These are phyloP conservation scores for Pittosporum tobira DNA, from an alignment of 129 eudicot genomes.

Conservation along the genomic window DNA sequence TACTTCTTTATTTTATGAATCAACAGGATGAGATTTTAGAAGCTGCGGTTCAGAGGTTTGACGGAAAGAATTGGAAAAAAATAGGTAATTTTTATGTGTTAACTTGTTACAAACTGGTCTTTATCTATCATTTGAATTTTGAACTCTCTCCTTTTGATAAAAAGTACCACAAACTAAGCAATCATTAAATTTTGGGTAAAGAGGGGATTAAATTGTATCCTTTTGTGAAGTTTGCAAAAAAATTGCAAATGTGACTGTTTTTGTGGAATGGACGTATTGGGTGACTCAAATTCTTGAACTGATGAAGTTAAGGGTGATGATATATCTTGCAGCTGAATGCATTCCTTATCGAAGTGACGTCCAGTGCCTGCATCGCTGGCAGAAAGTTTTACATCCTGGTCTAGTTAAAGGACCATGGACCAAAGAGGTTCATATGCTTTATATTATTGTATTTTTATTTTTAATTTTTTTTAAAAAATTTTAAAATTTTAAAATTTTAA, in stretches of 20 bases:
- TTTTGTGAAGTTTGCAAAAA: no score
- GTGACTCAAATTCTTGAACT: neutral
- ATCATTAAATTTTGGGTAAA: no score
- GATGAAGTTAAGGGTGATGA: neutral
- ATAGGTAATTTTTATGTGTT: conserved; percentile 29
- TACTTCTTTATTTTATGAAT: neutral
- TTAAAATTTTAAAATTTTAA: no score
- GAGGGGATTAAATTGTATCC: no score
- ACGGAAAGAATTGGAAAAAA: conserved; percentile 44
- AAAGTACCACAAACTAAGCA: no score
- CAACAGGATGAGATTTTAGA: conserved; percentile 34
- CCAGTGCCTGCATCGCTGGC: conserved; percentile 72
- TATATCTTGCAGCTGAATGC: conserved; percentile 42
- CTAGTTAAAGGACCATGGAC: conserved; percentile 62
- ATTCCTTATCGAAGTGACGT: conserved; percentile 51
- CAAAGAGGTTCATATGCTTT: conserved; percentile 36
- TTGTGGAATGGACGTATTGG: no score
- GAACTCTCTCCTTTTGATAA: no score
- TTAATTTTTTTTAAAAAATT: neutral
- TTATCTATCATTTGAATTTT: neutral
- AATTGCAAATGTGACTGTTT: no score
- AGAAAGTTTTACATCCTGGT: conserved; percentile 61
- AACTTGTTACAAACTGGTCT: no score
- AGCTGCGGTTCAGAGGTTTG: conserved; percentile 31
- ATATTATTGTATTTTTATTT: neutral